Conservation (phyloP, 768 basidiomycete species). For the Mycena floridula region DNA sequence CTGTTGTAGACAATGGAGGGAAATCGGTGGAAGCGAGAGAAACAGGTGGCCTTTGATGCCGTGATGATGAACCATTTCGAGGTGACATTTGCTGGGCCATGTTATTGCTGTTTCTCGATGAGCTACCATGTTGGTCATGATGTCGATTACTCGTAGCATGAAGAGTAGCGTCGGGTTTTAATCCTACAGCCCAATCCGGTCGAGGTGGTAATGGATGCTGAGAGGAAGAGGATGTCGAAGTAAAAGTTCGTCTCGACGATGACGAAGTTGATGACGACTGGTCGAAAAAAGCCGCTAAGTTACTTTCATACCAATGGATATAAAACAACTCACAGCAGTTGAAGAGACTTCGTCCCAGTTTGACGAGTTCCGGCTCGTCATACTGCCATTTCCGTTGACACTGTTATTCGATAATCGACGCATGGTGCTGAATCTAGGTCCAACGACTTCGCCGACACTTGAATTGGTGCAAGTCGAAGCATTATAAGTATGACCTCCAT, state of each 20-base stretch:
- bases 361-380: slow-evolving; percentile 51
- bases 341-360: slow-evolving; percentile 71
- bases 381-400: slow-evolving; percentile 37
- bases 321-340: slow-evolving; percentile 53
- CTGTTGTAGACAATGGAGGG: slow-evolving; percentile 53
- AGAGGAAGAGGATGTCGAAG: slow-evolving; percentile 61
- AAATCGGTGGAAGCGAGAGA: slow-evolving; percentile 60
- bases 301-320: slow-evolving; percentile 2
- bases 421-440: slow-evolving; percentile 56
- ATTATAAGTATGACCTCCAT: slow-evolving; percentile 34
- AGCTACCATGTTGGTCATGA: slow-evolving; percentile 40
- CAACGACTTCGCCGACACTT: slow-evolving; percentile 41
- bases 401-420: slow-evolving; percentile 49
- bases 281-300: slow-evolving; percentile 12
- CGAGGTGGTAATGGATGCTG: slow-evolving; percentile 75
- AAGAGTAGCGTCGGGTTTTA: slow-evolving; percentile 69
- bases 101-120: slow-evolving; percentile 35
- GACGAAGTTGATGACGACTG: slow-evolving; percentile 79
- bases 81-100: slow-evolving; percentile 28
- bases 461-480: slow-evolving; percentile 11
- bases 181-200: slow-evolving; percentile 86
- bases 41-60: slow-evolving; percentile 22
- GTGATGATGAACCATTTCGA: slow-evolving; percentile 20
- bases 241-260: slow-evolving; percentile 71
- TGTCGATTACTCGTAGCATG: slow-evolving; percentile 45